Conservation (phyloP, 495 filamentous ascomycete species). For the Penicillium pancosmium region DNA sequence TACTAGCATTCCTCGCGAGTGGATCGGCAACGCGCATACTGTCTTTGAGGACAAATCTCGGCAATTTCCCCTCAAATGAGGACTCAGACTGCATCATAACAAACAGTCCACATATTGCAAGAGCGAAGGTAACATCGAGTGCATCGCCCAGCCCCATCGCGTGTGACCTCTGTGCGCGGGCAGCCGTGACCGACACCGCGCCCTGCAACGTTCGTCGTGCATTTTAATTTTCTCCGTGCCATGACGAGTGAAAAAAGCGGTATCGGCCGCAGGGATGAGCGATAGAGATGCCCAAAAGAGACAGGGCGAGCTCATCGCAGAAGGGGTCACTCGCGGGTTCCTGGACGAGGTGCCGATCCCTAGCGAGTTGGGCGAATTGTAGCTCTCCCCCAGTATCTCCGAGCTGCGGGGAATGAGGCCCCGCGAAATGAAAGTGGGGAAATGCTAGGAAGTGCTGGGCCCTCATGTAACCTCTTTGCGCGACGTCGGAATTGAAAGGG, state of each 20-base stretch:
- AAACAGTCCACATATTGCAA: neutral
- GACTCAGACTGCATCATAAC: neutral
- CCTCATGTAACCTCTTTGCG: constrained; percentile 21
- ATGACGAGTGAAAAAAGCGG: constrained; percentile 1
- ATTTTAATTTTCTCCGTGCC: neutral
- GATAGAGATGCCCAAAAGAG: neutral
- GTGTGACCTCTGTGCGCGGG: constrained; percentile 14
- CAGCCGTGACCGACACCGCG: constrained; percentile 5
- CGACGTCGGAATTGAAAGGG: constrained; percentile 5
- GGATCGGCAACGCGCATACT: constrained; percentile 17
- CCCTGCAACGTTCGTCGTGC: neutral
- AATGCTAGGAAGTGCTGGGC: constrained; percentile 8
- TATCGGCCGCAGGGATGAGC: constrained; percentile 8
- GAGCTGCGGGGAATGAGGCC: constrained; percentile 25
- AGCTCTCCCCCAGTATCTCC: constrained; percentile 7
- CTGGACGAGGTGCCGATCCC: constrained; percentile 21
- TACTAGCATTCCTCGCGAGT: constrained; percentile 25
- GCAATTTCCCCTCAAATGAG: constrained; percentile 1
- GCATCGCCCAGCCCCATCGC: neutral
- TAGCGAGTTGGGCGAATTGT: constrained; percentile 17
- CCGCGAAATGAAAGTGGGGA: constrained; percentile 12
- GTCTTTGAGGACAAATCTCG: constrained; percentile 7
- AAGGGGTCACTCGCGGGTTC: neutral
- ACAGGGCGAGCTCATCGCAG: neutral
- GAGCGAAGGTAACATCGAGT: constrained; percentile 17